phyloP scores from a whole-genome alignment of 441 rosid genomes.

The Adansonia gregorii region DNA sequence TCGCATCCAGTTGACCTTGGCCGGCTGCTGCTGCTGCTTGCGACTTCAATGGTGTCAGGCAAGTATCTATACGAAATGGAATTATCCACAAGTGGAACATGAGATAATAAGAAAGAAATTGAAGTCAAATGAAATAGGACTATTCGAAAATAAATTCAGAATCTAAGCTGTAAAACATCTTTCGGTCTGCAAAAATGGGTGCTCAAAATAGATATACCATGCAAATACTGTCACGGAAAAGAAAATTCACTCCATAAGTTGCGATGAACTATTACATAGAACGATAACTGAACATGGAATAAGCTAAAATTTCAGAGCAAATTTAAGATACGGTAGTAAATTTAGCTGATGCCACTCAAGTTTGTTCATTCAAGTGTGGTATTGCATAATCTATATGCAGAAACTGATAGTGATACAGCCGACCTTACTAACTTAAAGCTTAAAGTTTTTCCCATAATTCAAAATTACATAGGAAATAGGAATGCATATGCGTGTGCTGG shows the following conservation, averaged over 20 bases:
- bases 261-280: not conserved
- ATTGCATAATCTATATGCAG: not conserved
- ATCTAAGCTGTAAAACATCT: not conserved
- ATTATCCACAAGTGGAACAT: slow-evolving; percentile 19
- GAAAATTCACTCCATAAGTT: not conserved
- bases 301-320: not conserved
- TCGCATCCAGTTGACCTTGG: slow-evolving; percentile 45
- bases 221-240: not conserved
- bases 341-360: not conserved
- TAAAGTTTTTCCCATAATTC: not conserved
- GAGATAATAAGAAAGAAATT: not conserved
- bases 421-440: not conserved
- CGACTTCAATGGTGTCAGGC: slow-evolving; percentile 26
- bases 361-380: not conserved
- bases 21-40: slow-evolving; percentile 27
- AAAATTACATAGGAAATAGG: not conserved
- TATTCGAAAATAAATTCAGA: not conserved
- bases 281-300: not conserved
- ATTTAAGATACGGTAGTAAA: not conserved
- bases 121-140: not conserved
- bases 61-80: slow-evolving; percentile 16
- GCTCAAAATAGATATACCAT: not conserved
- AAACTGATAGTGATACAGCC: not conserved
- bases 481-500: not conserved
- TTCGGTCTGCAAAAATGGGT: not conserved